Evolutionary conservation across 2,329 filamentous ascomycete genomes (phyloP).

Genomic region (Penicillium sp.): DNA sequence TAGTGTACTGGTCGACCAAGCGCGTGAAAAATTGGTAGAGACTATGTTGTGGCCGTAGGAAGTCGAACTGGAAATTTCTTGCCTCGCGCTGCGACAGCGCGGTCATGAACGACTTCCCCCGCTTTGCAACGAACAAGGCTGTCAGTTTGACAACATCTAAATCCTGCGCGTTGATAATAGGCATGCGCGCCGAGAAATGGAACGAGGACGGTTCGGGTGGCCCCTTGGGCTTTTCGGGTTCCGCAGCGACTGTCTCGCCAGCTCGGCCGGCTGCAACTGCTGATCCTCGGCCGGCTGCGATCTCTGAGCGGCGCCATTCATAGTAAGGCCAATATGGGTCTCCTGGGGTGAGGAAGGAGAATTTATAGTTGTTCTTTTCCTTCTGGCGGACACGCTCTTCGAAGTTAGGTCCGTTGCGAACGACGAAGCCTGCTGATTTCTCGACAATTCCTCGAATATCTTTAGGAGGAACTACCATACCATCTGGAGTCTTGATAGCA

Average conservation of each 20-base stretch:
- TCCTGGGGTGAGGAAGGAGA: constrained; percentile 76
- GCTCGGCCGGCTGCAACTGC: constrained; percentile 72
- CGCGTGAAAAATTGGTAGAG: constrained; percentile 94
- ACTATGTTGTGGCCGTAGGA: constrained; percentile 90
- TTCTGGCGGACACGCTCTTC: constrained; percentile 85
- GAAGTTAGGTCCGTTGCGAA: constrained; percentile 64
- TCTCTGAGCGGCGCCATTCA: constrained; percentile 83
- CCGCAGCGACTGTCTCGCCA: constrained; percentile 58
- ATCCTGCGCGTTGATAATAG: constrained; percentile 93
- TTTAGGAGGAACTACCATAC: constrained; percentile 79
- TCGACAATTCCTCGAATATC: constrained; percentile 84
- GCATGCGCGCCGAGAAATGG: constrained; percentile 93
- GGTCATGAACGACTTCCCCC: constrained; percentile 89
- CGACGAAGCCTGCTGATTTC: constrained; percentile 91
- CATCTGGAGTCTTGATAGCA: constrained; percentile 73
- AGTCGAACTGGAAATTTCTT: constrained; percentile 93
- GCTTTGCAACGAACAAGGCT: constrained; percentile 87
- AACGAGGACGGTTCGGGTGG: constrained; percentile 84
- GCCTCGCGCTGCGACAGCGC: constrained; percentile 83
- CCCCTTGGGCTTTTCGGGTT: constrained; percentile 69
- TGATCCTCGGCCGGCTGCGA: constrained; percentile 78
- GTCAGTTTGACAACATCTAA: constrained; percentile 71
- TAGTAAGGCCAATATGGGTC: constrained; percentile 90
- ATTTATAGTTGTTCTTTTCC: constrained; percentile 80
- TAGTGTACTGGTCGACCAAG: constrained; percentile 89